These are phyloP conservation scores for Glonium stellatum DNA, from an alignment of 495 filamentous ascomycete species.

Conservation along the genomic window DNA sequence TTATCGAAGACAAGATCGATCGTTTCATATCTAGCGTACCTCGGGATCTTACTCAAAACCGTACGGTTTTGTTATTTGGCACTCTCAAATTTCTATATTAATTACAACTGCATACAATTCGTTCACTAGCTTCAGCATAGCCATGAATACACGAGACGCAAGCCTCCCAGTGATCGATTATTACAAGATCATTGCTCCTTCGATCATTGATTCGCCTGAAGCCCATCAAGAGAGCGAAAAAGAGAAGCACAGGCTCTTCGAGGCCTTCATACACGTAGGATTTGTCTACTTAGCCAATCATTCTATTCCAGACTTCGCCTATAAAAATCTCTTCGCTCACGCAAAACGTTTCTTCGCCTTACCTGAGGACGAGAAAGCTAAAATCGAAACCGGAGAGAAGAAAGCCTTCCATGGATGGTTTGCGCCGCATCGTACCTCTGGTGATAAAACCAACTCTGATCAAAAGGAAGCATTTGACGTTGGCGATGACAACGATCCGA, in stretches of 20 bases:
- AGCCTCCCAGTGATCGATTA: constrained; percentile 11
- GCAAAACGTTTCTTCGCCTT: constrained; percentile 19
- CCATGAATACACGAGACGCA: neutral
- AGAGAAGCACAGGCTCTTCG: constrained; percentile 11
- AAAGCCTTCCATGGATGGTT: constrained; percentile 11
- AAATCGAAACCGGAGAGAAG: constrained; percentile 16
- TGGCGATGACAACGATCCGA: constrained; percentile 19
- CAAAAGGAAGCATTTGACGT: constrained; percentile 24
- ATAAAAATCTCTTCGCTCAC: constrained; percentile 8
- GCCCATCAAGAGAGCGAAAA: neutral
- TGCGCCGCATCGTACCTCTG: neutral
- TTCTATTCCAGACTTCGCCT: constrained; percentile 7
- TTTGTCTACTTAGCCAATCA: constrained; percentile 50
- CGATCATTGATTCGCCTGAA: neutral
- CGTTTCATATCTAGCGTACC: neutral
- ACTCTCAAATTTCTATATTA: neutral
- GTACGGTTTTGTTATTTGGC: neutral
- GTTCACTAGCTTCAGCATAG: neutral
- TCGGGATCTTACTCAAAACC: neutral
- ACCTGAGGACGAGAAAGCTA: constrained; percentile 16
- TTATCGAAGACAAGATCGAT: constrained; percentile 1
- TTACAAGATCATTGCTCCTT: constrained; percentile 7
- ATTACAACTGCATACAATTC: neutral
- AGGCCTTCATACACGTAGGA: constrained; percentile 36
- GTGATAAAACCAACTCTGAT: constrained; percentile 1